phyloP scores from a whole-genome alignment of 2,329 filamentous ascomycete species.

The Trichoderma brevicompactum region DNA sequence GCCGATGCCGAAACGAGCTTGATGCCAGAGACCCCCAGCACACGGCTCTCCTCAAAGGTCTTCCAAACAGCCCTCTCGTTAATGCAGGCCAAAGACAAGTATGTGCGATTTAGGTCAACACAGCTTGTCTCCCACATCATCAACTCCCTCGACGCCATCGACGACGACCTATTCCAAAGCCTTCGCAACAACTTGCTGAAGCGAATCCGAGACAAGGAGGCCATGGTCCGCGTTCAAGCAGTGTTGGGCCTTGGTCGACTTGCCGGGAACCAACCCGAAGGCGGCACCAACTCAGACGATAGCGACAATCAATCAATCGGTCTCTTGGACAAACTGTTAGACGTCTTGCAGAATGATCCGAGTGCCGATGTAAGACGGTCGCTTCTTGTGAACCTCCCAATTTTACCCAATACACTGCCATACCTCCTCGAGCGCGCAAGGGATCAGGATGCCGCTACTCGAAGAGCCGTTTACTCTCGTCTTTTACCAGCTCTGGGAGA shows the following conservation, averaged over 20 bases:
- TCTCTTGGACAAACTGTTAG: conserved; percentile 79
- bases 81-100: conserved; percentile 88
- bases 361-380: conserved; percentile 91
- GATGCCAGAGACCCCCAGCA: conserved; percentile 81
- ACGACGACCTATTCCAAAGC: conserved; percentile 86
- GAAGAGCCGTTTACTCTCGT: conserved; percentile 83
- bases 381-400: conserved; percentile 86
- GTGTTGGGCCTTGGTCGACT: conserved; percentile 87
- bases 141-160: conserved; percentile 88
- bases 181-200: conserved; percentile 79
- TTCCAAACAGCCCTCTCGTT: conserved; percentile 75
- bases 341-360: conserved; percentile 90
- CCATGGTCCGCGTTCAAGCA: conserved; percentile 88
- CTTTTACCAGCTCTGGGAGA: conserved; percentile 88
- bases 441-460: conserved; percentile 82
- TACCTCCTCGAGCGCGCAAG: conserved; percentile 88
- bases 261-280: conserved; percentile 76
- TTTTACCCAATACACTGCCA: conserved; percentile 79
- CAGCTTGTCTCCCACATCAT: conserved; percentile 90
- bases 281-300: conserved; percentile 70
- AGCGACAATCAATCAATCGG: conserved; percentile 69
- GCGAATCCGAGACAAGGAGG: conserved; percentile 90
- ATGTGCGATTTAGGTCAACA: conserved; percentile 84
- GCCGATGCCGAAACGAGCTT: conserved; percentile 70
- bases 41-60: conserved; percentile 74